These are phyloP conservation scores for Cytospora schulzeri DNA, from an alignment of 2,329 filamentous ascomycete species.

Conservation along the genomic window DNA sequence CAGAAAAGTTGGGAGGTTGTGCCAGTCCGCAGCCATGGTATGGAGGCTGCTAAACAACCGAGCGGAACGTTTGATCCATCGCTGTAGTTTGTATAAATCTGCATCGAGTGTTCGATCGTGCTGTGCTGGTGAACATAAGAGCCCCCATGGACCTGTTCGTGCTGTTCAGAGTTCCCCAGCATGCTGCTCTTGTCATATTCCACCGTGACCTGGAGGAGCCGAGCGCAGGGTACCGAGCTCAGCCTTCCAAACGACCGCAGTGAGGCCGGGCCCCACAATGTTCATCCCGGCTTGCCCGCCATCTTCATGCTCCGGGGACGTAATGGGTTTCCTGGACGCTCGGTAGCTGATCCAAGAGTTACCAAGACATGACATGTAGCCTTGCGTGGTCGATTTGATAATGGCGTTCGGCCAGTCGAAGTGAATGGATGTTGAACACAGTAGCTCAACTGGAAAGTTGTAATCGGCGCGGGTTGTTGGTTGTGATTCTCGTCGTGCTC, in stretches of 20 bases:
- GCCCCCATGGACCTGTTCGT: background rate
- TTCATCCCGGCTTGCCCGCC: background rate
- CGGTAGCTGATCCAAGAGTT: background rate
- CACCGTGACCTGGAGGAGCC: background rate
- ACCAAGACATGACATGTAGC: background rate
- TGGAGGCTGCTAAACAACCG: background rate
- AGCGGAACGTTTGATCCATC: background rate
- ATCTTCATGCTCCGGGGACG: background rate
- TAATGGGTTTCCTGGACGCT: background rate
- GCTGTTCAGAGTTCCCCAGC: background rate
- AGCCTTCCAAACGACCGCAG: background rate
- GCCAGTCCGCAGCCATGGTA: background rate
- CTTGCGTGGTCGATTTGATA: background rate
- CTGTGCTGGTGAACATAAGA: background rate
- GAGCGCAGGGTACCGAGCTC: background rate
- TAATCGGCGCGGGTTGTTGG: background rate
- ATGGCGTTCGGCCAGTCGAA: background rate
- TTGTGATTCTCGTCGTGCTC: constrained; percentile 31
- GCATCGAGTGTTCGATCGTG: background rate
- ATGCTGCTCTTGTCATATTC: background rate
- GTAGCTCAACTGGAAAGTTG: background rate
- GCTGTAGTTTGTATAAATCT: background rate
- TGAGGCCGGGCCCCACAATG: background rate
- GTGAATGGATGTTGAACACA: background rate
- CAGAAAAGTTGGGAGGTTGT: background rate